Percentiles rank a stretch among this genome's conserved stretches.
These are phyloP conservation scores for Aphanomyces cochlioides DNA, from an alignment of 352 stramenopile species.

Conservation along the genomic window DNA sequence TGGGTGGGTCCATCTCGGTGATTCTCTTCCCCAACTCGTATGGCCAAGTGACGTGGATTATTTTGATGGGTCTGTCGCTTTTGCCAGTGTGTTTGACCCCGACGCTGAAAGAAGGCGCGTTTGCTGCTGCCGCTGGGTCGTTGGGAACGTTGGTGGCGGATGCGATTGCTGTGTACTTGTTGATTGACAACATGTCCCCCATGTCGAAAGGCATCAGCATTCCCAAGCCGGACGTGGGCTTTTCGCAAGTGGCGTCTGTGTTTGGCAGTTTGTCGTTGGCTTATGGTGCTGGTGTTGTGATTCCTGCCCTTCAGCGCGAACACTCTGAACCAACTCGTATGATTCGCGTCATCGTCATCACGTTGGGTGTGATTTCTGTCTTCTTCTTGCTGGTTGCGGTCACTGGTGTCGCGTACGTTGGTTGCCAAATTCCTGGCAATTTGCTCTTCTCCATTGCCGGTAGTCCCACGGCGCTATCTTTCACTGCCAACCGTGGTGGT, in stretches of 20 bases:
- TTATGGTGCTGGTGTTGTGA: constrained; percentile 63
- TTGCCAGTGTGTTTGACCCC: too few relatives aligned
- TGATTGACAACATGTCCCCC: too few relatives aligned
- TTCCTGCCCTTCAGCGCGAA: constrained; percentile 56
- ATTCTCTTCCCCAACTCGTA: too few relatives aligned
- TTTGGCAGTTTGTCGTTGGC: constrained; percentile 59
- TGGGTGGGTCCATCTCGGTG: too few relatives aligned
- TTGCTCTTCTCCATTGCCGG: constrained; percentile 32
- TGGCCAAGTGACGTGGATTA: too few relatives aligned
- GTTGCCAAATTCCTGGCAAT: constrained; percentile 33
- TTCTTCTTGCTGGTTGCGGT: constrained; percentile 30
- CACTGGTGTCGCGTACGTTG: constrained; percentile 20
- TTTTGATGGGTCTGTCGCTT: too few relatives aligned
- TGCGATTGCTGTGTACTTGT: too few relatives aligned
- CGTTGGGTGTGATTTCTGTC: constrained; percentile 55
- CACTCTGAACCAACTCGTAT: constrained; percentile 58
- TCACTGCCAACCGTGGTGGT: constrained; percentile 21
- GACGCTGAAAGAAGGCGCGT: too few relatives aligned
- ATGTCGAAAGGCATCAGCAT: too few relatives aligned
- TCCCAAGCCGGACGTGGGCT: not conserved
- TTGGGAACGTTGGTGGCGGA: too few relatives aligned
- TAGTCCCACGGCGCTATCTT: constrained; percentile 19
- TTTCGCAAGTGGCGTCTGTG: constrained; percentile 18
- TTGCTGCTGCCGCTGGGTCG: too few relatives aligned
- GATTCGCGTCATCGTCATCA: constrained; percentile 53